Conservation (phyloP, 2,329 filamentous ascomycete genomes). For the Fusarium marasasianum region DNA sequence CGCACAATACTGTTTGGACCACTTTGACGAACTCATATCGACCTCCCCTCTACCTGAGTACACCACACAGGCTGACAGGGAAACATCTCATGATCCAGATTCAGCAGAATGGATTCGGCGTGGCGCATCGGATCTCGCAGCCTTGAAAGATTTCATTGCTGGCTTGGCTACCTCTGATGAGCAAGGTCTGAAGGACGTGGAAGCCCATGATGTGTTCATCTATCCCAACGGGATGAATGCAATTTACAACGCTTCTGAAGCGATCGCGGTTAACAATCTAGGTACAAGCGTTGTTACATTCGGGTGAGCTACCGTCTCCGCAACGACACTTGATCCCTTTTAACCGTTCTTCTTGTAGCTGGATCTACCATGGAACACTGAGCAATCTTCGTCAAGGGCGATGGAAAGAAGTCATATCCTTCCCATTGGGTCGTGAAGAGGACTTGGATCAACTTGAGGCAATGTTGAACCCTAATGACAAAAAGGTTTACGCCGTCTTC, state of each 20-base stretch:
- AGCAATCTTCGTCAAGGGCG: not conserved
- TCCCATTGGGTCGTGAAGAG: not conserved
- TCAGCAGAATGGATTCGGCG: not conserved
- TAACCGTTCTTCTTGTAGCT: not conserved
- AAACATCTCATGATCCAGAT: not conserved
- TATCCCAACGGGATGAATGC: not conserved
- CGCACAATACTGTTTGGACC: not conserved
- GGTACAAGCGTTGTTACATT: not conserved
- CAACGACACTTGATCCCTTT: no score
- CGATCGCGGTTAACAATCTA: not conserved
- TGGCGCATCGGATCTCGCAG: not conserved
- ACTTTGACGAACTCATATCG: not conserved
- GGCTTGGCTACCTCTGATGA: not conserved
- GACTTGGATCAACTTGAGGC: not conserved
- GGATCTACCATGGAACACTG: not conserved
- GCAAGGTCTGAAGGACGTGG: fast-evolving
- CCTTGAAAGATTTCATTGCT: not conserved
- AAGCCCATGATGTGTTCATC: not conserved
- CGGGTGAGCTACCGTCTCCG: not conserved
- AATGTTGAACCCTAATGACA: not conserved
- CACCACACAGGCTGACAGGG: not conserved
- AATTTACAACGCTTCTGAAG: not conserved
- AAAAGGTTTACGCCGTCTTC: fast-evolving
- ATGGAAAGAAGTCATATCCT: not conserved
- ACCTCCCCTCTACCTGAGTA: not conserved